Conservation (phyloP, 2,329 filamentous ascomycete species). For the Cercospora sesami region DNA sequence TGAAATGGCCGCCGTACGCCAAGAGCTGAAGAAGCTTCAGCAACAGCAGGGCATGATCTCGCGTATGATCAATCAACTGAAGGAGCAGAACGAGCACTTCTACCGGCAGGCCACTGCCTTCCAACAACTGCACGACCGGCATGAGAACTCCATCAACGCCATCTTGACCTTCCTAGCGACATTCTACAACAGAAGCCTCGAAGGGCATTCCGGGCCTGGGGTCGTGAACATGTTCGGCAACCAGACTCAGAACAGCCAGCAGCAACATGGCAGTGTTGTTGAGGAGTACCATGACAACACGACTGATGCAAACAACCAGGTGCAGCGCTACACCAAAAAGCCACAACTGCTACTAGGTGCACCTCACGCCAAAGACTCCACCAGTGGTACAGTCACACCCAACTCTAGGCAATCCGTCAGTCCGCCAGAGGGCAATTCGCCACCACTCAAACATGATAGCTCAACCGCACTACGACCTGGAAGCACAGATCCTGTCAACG, state of each 20-base stretch:
- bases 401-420: slow-evolving; percentile 33
- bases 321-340: slow-evolving; percentile 35
- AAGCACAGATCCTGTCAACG: slow-evolving; percentile 11
- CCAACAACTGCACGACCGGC: slow-evolving; percentile 88
- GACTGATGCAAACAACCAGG: slow-evolving; percentile 37
- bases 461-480: slow-evolving; percentile 25
- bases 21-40: slow-evolving; percentile 78
- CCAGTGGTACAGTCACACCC: slow-evolving; percentile 28
- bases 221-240: slow-evolving; percentile 81
- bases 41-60: slow-evolving; percentile 86
- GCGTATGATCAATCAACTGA: slow-evolving; percentile 74
- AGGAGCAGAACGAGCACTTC: slow-evolving; percentile 82
- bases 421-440: slow-evolving; percentile 29
- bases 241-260: slow-evolving; percentile 31
- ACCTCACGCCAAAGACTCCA: slow-evolving; percentile 10
- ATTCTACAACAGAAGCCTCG: slow-evolving; percentile 89
- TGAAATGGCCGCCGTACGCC: slow-evolving; percentile 74
- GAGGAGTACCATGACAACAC: slow-evolving; percentile 56
- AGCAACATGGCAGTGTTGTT: slow-evolving; percentile 60
- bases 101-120: slow-evolving; percentile 87
- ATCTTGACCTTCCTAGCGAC: slow-evolving; percentile 96
- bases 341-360: slow-evolving; percentile 36
- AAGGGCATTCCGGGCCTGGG: slow-evolving; percentile 76
- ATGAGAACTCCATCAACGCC: slow-evolving; percentile 98
- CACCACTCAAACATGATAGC: slow-evolving; percentile 23